Percentiles rank a stretch among this genome's conserved stretches.
These are phyloP conservation scores for Monoraphidium neglectum DNA, from an alignment of 139 green algal species.

Conservation along the genomic window DNA sequence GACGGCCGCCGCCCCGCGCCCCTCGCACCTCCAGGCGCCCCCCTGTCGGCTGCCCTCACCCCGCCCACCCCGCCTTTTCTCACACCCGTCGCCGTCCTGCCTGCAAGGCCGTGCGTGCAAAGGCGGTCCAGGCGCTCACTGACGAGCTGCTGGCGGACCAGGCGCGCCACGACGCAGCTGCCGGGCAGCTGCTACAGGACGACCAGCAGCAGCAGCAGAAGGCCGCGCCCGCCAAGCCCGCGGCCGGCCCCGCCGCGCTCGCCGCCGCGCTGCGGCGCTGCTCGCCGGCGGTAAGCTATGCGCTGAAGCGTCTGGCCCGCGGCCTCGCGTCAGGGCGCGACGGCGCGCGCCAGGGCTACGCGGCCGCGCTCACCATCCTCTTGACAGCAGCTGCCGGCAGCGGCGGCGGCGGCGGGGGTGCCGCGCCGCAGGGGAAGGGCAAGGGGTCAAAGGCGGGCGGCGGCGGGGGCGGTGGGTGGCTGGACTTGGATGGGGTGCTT, in stretches of 20 bases:
- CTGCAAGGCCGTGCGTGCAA: no score
- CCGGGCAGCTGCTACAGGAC: background rate
- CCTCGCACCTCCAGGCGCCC: no score
- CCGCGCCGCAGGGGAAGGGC: background rate
- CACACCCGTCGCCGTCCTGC: no score
- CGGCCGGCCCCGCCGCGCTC: no score
- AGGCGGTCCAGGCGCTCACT: slow-evolving; percentile 17
- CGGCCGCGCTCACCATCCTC: slow-evolving; percentile 62
- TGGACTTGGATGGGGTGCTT: slow-evolving; percentile 25
- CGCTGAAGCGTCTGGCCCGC: slow-evolving; percentile 64
- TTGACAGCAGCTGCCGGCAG: slow-evolving; percentile 30
- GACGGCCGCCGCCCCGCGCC: no score
- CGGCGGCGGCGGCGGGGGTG: slow-evolving; percentile 6
- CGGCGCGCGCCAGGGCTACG: slow-evolving; percentile 84
- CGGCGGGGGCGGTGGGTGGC: background rate
- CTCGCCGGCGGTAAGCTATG: slow-evolving; percentile 67
- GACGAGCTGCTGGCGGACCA: slow-evolving; percentile 44
- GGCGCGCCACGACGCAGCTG: slow-evolving; percentile 10
- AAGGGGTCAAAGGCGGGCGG: background rate
- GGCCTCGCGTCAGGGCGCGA: slow-evolving; percentile 67
- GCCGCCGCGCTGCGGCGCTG: slow-evolving; percentile 50
- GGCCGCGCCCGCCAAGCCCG: no score
- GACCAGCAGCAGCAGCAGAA: background rate
- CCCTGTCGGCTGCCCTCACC: no score
- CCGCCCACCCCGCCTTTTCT: no score